Percentiles rank a stretch among this genome's conserved stretches.
phyloP scores from a whole-genome alignment of 306 rosid species.

The Aeschynomene evenia region DNA sequence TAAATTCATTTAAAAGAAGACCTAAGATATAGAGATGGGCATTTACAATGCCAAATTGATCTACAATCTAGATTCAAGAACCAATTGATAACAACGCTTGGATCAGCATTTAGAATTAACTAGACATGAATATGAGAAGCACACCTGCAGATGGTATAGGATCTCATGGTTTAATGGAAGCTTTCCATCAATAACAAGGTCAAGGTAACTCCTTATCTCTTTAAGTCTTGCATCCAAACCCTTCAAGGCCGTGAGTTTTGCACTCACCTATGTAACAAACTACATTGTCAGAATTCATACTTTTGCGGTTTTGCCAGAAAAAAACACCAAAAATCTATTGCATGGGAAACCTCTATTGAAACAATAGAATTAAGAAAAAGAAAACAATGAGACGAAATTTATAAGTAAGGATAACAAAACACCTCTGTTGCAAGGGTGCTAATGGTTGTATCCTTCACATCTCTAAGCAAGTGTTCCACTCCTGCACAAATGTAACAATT shows the following conservation, averaged over 20 bases:
- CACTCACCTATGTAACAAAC: slow-evolving; percentile 61
- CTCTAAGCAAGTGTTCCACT: slow-evolving; percentile 81
- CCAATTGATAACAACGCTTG: slow-evolving; percentile 17
- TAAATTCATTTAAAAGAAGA: background rate
- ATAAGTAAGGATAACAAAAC: background rate
- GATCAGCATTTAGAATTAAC: background rate
- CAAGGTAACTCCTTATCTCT: slow-evolving; percentile 83
- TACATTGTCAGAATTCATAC: background rate
- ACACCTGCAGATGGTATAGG: slow-evolving; percentile 84
- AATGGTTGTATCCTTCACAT: slow-evolving; percentile 60
- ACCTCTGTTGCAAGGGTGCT: slow-evolving; percentile 94
- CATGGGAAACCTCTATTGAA: background rate
- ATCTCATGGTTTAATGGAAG: slow-evolving; percentile 90
- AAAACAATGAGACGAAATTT: background rate
- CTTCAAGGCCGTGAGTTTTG: slow-evolving; percentile 85
- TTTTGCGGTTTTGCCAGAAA: slow-evolving; percentile 11
- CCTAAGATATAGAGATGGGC: no score
- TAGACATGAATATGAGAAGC: background rate
- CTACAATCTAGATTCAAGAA: slow-evolving; percentile 4
- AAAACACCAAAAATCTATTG: slow-evolving; percentile 1
- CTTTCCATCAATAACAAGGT: slow-evolving; percentile 77
- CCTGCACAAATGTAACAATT: slow-evolving; percentile 48
- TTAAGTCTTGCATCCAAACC: slow-evolving; percentile 88
- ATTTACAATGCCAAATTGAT: no score
- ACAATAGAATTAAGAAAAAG: background rate